These are phyloP conservation scores for Byssothecium circinans DNA, from an alignment of 2,329 filamentous ascomycete species.

Conservation along the genomic window DNA sequence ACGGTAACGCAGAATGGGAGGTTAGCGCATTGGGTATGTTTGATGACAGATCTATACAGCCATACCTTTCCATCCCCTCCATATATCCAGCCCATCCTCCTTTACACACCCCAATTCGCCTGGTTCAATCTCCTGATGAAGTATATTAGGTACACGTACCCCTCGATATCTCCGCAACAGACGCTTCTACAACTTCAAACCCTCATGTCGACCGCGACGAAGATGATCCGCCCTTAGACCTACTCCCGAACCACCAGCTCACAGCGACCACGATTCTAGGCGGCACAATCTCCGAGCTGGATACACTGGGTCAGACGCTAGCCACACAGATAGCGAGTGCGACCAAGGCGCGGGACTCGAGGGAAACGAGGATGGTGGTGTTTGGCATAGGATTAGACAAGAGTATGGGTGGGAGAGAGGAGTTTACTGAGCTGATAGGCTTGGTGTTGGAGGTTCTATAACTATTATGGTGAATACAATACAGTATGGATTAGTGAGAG, in stretches of 20 bases:
- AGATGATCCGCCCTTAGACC: constrained; percentile 39
- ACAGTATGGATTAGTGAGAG: neutral
- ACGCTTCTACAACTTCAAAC: constrained; percentile 58
- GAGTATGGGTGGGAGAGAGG: constrained; percentile 52
- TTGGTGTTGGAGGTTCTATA: constrained; percentile 45
- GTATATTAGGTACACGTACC: constrained; percentile 71
- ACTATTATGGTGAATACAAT: constrained; percentile 1
- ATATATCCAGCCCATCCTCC: too few species aligned
- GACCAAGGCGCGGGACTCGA: constrained; percentile 69
- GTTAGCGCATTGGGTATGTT: constrained; percentile 84
- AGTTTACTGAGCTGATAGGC: constrained; percentile 48
- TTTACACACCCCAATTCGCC: too few species aligned
- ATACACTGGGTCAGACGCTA: constrained; percentile 83
- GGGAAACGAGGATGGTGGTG: constrained; percentile 61
- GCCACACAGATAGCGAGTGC: constrained; percentile 86
- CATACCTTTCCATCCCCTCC: constrained; percentile 5
- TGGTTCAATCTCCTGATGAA: neutral
- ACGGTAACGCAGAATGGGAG: constrained; percentile 85
- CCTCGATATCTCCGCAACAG: constrained; percentile 67
- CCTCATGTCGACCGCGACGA: constrained; percentile 46
- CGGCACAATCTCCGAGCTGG: constrained; percentile 74
- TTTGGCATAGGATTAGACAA: constrained; percentile 60
- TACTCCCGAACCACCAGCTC: constrained; percentile 77
- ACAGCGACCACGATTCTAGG: constrained; percentile 87
- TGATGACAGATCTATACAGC: neutral